Evolutionary conservation across 257 asterid species (phyloP), one percentile per base, ranked within the genome.

Genomic region (Ophiorrhiza pumila): DNA sequence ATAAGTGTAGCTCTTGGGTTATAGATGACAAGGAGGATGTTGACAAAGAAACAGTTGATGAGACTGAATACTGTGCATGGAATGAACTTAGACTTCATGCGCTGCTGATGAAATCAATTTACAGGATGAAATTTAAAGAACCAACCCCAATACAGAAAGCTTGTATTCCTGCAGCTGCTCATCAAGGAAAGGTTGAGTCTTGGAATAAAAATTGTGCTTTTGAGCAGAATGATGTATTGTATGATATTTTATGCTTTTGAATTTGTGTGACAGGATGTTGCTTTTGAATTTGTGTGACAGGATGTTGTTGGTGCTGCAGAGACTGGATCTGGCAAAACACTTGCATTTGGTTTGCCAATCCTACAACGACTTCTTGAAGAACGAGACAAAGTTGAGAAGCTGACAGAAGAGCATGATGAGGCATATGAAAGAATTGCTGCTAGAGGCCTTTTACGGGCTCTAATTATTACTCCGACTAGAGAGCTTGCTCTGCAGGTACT

Each of bases 221-320:
- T 60, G 37, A 35, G 34, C 12, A 13, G 35, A 46, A 62, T 49
- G 69, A 71, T 76, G 25, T 67, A 27, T 52, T 73, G 45, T 65
- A 23, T 76, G 61, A 56, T 65, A 68, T 77, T 86, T 22, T 84
- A n/a, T 73, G 53, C 47, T 74, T 22, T 77, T 66, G 57, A 34
- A 68, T 75, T 81, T 78, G 71, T 76, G 64, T 82, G 80, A 71
- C 88, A 94, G 98, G 99, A 94, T 86, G 96, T 94, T 73, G 53
- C 47, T 74, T 22, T 77, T 66, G 57, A 34, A 68, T 75, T 81
- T 78, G 71, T 76, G 64, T 82, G 80, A 71, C 88, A 94, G 98
- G 99, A 94, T 86, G 96, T 94, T 70, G 85, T 91, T 74, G 99
- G 99, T 82, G 99, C 99, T 66, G 99, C 99, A 39, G 99, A 87